A percentile compares a stretch with the other conserved stretches of the same genome.
Evolutionary conservation across 257 asterid species (phyloP).

Genomic region (Handroanthus guayacan): DNA sequence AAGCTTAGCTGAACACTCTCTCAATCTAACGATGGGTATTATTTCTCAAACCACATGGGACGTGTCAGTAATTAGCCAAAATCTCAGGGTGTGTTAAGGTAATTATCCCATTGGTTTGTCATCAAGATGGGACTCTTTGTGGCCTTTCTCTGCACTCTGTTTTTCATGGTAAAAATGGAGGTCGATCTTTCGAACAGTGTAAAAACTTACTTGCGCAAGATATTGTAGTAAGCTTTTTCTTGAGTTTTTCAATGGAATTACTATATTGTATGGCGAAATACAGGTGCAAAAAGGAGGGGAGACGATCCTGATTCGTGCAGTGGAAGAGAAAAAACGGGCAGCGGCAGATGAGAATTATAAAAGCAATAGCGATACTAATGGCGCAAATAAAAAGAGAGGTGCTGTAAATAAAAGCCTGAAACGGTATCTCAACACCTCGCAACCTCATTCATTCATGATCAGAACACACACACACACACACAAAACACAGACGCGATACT

Average conservation of each 20-base stretch:
- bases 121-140: too few relatives aligned
- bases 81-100: too few relatives aligned
- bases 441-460: background rate
- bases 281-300: conserved; percentile 88
- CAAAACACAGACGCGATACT: background rate
- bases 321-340: conserved; percentile 37
- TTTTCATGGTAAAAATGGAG: too few relatives aligned
- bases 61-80: too few relatives aligned
- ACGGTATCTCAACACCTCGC: conserved; percentile 49
- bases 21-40: too few relatives aligned
- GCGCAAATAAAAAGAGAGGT: conserved; percentile 43
- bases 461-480: background rate
- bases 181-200: too few relatives aligned
- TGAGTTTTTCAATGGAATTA: background rate
- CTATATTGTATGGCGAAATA: background rate
- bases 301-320: conserved; percentile 54
- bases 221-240: background rate
- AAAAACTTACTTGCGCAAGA: too few relatives aligned
- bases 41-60: too few relatives aligned
- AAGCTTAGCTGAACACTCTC: too few relatives aligned
- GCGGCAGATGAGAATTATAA: conserved; percentile 27
- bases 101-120: too few relatives aligned
- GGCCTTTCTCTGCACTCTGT: too few relatives aligned
- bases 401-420: conserved; percentile 63
- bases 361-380: conserved; percentile 25